These are phyloP conservation scores for Diaporthe sp. DNA, from an alignment of 2,329 filamentous ascomycete genomes.

Conservation along the genomic window DNA sequence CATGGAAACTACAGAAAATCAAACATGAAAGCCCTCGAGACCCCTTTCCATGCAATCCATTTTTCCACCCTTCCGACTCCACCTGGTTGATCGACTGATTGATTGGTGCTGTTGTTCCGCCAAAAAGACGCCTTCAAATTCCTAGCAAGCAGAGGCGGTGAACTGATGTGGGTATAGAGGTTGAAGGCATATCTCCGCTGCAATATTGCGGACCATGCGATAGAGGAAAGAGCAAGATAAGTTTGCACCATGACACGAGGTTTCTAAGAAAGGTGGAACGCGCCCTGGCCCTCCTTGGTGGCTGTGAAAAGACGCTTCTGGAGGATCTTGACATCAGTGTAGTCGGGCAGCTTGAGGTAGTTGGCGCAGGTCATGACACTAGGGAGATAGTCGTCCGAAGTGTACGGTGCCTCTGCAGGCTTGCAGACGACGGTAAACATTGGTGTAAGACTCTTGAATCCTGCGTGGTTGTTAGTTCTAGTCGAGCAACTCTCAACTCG, in stretches of 20 bases:
- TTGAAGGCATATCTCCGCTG: conserved; percentile 14
- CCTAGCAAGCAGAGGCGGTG: conserved; percentile 30
- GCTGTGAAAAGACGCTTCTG: conserved; percentile 84
- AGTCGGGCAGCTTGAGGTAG: conserved; percentile 97
- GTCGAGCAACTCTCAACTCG: conserved; percentile 4
- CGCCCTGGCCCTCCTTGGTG: conserved; percentile 95
- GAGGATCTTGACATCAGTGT: conserved; percentile 82
- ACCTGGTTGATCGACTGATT: background rate
- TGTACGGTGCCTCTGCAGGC: conserved; percentile 93
- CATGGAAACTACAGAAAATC: conserved; percentile 26
- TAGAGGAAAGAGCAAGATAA: background rate
- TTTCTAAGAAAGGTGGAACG: conserved; percentile 89
- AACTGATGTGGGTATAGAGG: conserved; percentile 21
- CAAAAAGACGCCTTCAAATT: conserved; percentile 25
- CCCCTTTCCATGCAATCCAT: conserved; percentile 36
- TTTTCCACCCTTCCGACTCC: conserved; percentile 18
- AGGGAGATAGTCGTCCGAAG: conserved; percentile 96
- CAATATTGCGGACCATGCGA: conserved; percentile 5
- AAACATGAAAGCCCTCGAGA: conserved; percentile 26
- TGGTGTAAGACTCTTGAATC: conserved; percentile 95
- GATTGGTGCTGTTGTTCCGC: conserved; percentile 32
- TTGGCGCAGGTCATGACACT: conserved; percentile 99
- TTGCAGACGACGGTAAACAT: conserved; percentile 99
- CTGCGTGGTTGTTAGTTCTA: conserved; percentile 60
- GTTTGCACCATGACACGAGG: background rate